These are phyloP conservation scores for Fusarium cicatricum DNA, from an alignment of 2,329 filamentous ascomycete species.

Conservation along the genomic window DNA sequence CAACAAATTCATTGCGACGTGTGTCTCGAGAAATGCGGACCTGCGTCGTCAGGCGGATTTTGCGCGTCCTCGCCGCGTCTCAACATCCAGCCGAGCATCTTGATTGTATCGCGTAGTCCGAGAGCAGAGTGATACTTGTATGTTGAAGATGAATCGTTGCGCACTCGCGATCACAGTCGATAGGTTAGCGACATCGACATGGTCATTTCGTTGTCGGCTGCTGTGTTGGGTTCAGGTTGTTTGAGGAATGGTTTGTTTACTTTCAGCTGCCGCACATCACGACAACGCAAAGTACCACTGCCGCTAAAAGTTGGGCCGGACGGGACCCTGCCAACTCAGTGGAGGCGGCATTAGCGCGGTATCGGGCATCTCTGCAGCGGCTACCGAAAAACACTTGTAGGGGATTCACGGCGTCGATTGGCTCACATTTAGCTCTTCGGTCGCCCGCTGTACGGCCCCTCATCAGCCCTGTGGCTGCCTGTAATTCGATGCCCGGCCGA, in stretches of 20 bases:
- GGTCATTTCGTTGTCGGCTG: background rate
- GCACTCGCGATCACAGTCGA: constrained; percentile 26
- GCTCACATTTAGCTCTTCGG: constrained; percentile 1
- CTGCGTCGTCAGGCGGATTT: constrained; percentile 42
- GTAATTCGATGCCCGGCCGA: constrained; percentile 35
- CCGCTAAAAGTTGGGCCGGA: background rate
- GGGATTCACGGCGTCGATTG: constrained; percentile 24
- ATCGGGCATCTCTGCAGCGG: constrained; percentile 35
- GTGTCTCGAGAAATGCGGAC: constrained; percentile 30
- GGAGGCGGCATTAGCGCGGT: background rate
- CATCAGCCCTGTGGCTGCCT: constrained; percentile 37
- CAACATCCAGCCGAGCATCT: constrained; percentile 69
- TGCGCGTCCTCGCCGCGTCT: constrained; percentile 54
- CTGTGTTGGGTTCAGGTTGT: constrained; percentile 21
- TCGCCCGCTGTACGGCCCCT: constrained; percentile 30
- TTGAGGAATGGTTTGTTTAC: constrained; percentile 29
- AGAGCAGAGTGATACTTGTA: constrained; percentile 5
- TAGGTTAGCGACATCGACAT: constrained; percentile 23
- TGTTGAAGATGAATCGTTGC: constrained; percentile 7
- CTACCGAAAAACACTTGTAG: constrained; percentile 6
- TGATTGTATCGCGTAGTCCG: constrained; percentile 9
- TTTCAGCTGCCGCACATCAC: constrained; percentile 27
- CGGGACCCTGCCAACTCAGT: constrained; percentile 3
- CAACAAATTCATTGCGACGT: background rate
- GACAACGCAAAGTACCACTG: background rate